Evolutionary conservation across 495 filamentous ascomycete species (phyloP), one percentile per base, ranked within the genome.

Genomic region (Neurospora tetraspora): DNA sequence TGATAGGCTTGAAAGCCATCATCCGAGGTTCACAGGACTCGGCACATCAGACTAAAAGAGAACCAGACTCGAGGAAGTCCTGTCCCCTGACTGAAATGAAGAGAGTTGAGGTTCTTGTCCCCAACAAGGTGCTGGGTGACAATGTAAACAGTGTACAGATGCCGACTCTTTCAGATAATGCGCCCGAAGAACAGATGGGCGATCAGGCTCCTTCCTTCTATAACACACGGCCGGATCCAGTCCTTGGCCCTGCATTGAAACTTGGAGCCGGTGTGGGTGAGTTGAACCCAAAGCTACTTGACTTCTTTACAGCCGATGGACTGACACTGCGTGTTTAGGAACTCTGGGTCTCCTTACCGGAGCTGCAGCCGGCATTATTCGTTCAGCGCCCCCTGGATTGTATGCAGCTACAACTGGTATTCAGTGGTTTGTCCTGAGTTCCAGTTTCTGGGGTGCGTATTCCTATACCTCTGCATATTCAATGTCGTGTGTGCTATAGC

Each of bases 371-470:
- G 93, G 91, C 36, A 90, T 93, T 38, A 76, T 94, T 39, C 85
- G 89, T 76, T 91, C 89, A 34, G 87, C 83, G 5, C 82, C 84
- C 20, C 89, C 91, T 45, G 85, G 87, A 10, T 80, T 97, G 6
- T 96, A 94, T 82, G 89, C 93, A 6, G 65, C 90, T 42, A 87
- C 89, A 71, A 88, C 90, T 38, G 91, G 92, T 42, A 83, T 92
- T 47, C 94, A 97, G 82, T 97, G 91, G 87, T 92, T 91, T 82
- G 82, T 85, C 45, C 87, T 96, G 61, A 93, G 93, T 38, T 88
- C 86, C 61, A 90, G 89, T 20, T 99, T 91, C 80, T 93, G 88
- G 85, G 91, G 92, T 96, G 78, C 73, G 73, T 18, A 45, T 69
- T 42, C 69, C 70, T 65, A 70, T 43, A 45, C 18, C 40, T 70